Percentiles rank a stretch among this genome's conserved stretches.
phyloP scores from a whole-genome alignment of 2,329 filamentous ascomycete genomes.

The Fusarium udum region DNA sequence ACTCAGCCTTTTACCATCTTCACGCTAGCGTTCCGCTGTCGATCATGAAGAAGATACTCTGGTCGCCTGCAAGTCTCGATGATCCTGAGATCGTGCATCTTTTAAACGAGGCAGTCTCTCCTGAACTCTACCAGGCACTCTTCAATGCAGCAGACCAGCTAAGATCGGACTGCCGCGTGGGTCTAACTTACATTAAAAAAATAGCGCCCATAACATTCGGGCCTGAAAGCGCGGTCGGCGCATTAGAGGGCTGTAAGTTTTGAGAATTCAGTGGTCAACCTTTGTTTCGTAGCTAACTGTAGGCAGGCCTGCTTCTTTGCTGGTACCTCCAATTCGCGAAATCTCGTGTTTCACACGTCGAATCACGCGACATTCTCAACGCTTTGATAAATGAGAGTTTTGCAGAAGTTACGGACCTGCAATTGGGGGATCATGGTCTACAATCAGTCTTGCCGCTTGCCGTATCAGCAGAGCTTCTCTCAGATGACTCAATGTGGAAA shows the following conservation, averaged over 20 bases:
- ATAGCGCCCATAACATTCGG: conserved; percentile 2
- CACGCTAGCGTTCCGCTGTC: not conserved
- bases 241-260: not conserved
- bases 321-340: not conserved
- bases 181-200: not conserved
- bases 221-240: not conserved
- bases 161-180: not conserved
- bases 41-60: not conserved
- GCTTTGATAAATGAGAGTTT: not conserved
- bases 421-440: not conserved
- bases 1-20: not conserved
- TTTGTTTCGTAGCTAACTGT: not conserved
- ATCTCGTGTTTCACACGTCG: not conserved
- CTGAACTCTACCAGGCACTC: not conserved
- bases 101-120: not conserved
- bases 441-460: not conserved
- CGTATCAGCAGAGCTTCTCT: conserved; percentile 1
- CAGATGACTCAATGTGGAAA: not conserved
- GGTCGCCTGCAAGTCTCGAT: not conserved
- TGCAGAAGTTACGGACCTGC: not conserved
- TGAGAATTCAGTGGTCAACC: not conserved
- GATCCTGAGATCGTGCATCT: not conserved
- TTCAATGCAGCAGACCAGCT: not conserved
- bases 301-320: not conserved
- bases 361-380: not conserved